A percentile compares a stretch with the other conserved stretches of the same genome.
Conservation (phyloP, 331 rosid species). For the Telfairia occidentalis region DNA sequence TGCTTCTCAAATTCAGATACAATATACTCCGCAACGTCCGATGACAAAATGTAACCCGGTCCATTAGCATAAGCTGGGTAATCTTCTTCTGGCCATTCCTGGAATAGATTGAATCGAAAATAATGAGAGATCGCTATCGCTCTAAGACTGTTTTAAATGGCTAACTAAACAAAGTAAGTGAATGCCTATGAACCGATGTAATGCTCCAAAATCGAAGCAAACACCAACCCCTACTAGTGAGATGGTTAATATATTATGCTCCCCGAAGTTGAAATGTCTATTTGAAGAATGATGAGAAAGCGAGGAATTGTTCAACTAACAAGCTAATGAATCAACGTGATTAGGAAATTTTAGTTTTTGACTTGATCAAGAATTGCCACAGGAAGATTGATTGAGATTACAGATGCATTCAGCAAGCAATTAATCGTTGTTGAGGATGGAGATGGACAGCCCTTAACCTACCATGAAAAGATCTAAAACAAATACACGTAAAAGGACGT, state of each 20-base stretch:
- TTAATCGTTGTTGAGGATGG: background rate
- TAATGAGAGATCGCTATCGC: background rate
- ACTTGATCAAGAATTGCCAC: background rate
- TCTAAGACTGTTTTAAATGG: background rate
- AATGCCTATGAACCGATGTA: background rate
- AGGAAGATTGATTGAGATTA: background rate
- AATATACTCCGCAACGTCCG: slow-evolving; percentile 60
- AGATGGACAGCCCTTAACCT: background rate
- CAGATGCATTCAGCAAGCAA: background rate
- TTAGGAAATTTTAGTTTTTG: background rate
- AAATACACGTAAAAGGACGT: background rate
- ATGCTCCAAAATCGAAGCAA: background rate
- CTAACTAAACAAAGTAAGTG: background rate
- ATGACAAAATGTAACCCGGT: slow-evolving; percentile 75
- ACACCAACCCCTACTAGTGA: background rate
- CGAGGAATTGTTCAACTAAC: background rate
- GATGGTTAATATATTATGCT: background rate
- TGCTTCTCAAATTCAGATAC: slow-evolving; percentile 58
- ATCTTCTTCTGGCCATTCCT: slow-evolving; percentile 96
- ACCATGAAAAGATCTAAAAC: background rate
- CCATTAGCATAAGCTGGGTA: slow-evolving; percentile 93
- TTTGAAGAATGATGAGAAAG: background rate
- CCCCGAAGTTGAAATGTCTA: background rate
- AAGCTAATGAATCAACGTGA: background rate
- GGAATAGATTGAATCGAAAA: slow-evolving; percentile 5